These are phyloP conservation scores for Silybum marianum DNA, from an alignment of 129 eudicot species.

Conservation along the genomic window DNA sequence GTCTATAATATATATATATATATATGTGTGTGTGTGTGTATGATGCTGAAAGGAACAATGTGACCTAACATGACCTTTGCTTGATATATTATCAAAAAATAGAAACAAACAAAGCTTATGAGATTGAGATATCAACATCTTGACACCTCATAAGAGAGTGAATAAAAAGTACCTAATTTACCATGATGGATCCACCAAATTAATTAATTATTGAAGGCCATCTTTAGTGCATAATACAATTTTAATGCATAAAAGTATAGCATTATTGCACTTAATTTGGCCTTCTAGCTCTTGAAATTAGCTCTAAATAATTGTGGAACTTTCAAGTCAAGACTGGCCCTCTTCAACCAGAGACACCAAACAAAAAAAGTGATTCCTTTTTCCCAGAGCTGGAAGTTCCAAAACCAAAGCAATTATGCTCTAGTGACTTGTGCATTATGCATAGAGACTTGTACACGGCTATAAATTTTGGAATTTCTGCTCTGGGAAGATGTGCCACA, in stretches of 20 bases:
- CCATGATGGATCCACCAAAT: constrained; percentile 34
- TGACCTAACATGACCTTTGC: constrained; percentile 37
- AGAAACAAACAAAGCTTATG: constrained; percentile 29
- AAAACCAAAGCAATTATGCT: constrained; percentile 20
- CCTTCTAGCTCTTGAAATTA: neutral
- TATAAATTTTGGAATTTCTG: constrained; percentile 7
- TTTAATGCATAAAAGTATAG: constrained; percentile 16
- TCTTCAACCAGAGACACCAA: constrained; percentile 34
- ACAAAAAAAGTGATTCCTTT: constrained; percentile 13
- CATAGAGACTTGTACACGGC: constrained; percentile 18
- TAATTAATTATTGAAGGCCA: constrained; percentile 28
- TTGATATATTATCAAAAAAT: constrained; percentile 16
- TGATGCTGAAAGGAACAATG: constrained; percentile 7
- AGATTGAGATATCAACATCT: constrained; percentile 47
- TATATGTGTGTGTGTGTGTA: neutral
- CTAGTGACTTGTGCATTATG: neutral
- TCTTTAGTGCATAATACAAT: constrained; percentile 25
- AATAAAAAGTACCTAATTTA: constrained; percentile 31
- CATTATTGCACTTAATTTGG: neutral
- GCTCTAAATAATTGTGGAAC: constrained; percentile 4
- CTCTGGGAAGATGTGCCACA: constrained; percentile 33
- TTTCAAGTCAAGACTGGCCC: constrained; percentile 28
- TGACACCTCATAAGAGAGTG: constrained; percentile 49
- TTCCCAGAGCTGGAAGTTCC: constrained; percentile 16
- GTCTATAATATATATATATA: neutral